phyloP scores from a whole-genome alignment of 2,329 filamentous ascomycete genomes.

The Cryphonectria japonica region DNA sequence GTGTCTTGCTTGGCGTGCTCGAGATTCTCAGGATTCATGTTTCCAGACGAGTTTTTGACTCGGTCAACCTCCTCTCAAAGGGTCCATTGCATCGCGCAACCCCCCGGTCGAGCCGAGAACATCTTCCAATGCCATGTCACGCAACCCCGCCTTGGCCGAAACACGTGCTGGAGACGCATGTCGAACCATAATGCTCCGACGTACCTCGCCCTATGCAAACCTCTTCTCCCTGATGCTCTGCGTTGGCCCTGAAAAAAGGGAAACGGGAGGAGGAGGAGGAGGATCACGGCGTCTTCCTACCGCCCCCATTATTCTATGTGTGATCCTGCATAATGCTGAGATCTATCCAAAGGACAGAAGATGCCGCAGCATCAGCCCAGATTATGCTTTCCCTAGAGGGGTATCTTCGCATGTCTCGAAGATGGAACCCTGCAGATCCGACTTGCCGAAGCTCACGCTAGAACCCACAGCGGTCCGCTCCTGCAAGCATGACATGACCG shows the following conservation, averaged over 20 bases:
- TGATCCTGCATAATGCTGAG: background rate
- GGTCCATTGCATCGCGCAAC: background rate
- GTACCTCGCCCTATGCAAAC: conserved; percentile 16
- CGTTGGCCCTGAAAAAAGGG: conserved; percentile 2
- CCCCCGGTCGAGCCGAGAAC: conserved; percentile 20
- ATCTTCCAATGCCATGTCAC: conserved; percentile 23
- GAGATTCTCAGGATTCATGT: conserved; percentile 12
- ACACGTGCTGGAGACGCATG: conserved; percentile 25
- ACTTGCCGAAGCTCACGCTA: conserved; percentile 20
- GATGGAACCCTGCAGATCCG: conserved; percentile 15
- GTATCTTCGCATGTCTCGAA: conserved; percentile 9
- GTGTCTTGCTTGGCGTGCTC: conserved; percentile 20
- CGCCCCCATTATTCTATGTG: background rate
- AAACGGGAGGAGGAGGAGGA: background rate
- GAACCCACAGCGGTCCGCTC: conserved; percentile 21
- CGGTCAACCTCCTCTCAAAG: conserved; percentile 9
- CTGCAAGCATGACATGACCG: conserved; percentile 27
- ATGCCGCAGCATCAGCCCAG: conserved; percentile 16
- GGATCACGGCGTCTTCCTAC: background rate
- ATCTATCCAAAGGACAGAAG: conserved; percentile 12
- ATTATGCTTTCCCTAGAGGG: conserved; percentile 21
- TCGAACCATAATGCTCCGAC: conserved; percentile 24
- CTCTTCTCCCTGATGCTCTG: background rate
- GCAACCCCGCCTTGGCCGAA: conserved; percentile 23
- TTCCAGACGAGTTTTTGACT: background rate